Evolutionary conservation across 495 filamentous ascomycete genomes (phyloP).

Genomic region (Aspergillus carlsbadensis): DNA sequence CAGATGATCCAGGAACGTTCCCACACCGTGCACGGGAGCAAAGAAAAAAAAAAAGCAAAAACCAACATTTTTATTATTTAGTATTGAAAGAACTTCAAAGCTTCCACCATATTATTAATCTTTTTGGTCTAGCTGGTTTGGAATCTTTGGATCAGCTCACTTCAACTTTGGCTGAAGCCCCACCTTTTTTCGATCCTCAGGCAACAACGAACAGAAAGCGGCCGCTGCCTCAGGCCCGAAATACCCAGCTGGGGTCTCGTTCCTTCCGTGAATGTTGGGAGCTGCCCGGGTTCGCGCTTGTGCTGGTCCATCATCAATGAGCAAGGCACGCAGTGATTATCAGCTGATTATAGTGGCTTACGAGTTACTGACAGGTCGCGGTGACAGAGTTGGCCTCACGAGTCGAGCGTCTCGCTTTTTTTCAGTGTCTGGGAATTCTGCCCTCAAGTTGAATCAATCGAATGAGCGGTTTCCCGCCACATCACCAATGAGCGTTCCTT

Average conservation of each 20-base stretch:
- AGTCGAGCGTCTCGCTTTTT: no score
- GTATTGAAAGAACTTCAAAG: no score
- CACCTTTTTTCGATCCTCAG: not conserved
- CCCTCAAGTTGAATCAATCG: no score
- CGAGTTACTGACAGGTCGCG: no score
- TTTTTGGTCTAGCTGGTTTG: not conserved
- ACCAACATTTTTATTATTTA: not conserved
- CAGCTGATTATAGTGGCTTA: no score
- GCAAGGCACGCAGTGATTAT: constrained; percentile 1
- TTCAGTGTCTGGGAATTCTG: no score
- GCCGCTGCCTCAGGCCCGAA: not conserved
- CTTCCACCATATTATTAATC: not conserved
- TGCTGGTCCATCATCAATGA: not conserved
- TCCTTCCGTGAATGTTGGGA: not conserved
- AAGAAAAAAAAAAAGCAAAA: not conserved
- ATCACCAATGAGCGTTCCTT: not conserved
- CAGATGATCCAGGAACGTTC: constrained; percentile 25
- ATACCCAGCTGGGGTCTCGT: not conserved
- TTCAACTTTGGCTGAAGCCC: not conserved
- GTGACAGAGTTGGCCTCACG: no score
- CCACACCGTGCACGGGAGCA: not conserved
- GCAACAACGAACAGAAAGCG: not conserved
- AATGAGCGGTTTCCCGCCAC: not conserved
- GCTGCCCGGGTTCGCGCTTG: not conserved
- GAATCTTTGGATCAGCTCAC: not conserved